Conservation (phyloP, 2,329 filamentous ascomycete genomes). For the Colletotrichum sp. region DNA sequence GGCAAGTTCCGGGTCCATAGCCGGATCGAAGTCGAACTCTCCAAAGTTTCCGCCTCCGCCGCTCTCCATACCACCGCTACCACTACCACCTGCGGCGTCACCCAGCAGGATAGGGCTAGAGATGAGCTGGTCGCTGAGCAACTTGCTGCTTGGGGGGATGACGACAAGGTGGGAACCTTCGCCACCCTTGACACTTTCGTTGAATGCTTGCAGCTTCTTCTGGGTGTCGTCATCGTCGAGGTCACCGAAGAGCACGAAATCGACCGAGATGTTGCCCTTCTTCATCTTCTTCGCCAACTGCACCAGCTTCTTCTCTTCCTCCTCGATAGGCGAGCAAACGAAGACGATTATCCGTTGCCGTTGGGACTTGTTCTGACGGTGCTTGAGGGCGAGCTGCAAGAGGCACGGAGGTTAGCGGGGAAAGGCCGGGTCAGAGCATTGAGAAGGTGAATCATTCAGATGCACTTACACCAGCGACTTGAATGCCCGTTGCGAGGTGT, state of each 20-base stretch:
- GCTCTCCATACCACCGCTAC: constrained; percentile 56
- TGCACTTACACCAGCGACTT: constrained; percentile 83
- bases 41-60: constrained; percentile 66
- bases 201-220: constrained; percentile 93
- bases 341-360: constrained; percentile 97
- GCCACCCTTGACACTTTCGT: constrained; percentile 87
- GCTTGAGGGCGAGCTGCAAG: constrained; percentile 87
- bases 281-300: constrained; percentile 98
- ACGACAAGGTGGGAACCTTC: constrained; percentile 92
- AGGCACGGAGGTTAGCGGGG: constrained; percentile 23
- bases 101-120: constrained; percentile 89
- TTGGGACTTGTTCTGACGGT: constrained; percentile 97
- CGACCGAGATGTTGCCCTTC: constrained; percentile 93
- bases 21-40: constrained; percentile 85
- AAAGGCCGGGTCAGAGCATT: constrained; percentile 8
- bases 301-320: constrained; percentile 87
- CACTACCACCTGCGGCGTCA: constrained; percentile 65
- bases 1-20: constrained; percentile 90
- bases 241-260: constrained; percentile 95
- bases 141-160: constrained; percentile 87
- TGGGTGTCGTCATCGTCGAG: constrained; percentile 86
- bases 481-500: constrained; percentile 91
- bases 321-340: constrained; percentile 88
- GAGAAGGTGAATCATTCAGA: neutral
- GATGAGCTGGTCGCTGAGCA: constrained; percentile 91